Evolutionary conservation across 2,329 filamentous ascomycete genomes (phyloP).

Genomic region (Trichocomaceae sp.): DNA sequence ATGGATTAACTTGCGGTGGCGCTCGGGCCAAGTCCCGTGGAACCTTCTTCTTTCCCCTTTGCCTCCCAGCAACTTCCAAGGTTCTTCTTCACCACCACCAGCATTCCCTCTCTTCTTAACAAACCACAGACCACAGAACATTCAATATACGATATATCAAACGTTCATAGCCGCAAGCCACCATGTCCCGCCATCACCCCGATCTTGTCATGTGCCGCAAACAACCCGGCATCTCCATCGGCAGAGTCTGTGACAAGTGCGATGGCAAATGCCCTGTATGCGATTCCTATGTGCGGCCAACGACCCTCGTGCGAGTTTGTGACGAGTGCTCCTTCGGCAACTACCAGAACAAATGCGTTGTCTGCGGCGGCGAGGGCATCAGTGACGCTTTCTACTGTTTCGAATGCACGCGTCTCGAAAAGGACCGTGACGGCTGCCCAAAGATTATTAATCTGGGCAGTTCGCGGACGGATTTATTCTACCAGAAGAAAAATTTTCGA

Average conservation of each 20-base stretch:
- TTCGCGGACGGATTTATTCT: slow-evolving; percentile 84
- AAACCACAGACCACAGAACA: not conserved
- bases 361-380: slow-evolving; percentile 96
- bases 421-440: slow-evolving; percentile 93
- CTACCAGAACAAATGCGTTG: slow-evolving; percentile 99
- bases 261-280: slow-evolving; percentile 99
- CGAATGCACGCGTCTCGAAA: slow-evolving; percentile 93
- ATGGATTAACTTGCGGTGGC: slow-evolving; percentile 5
- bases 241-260: slow-evolving; percentile 98
- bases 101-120: too few species aligned
- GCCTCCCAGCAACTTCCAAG: not conserved
- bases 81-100: too few species aligned
- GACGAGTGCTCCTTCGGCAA: slow-evolving; percentile 99
- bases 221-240: slow-evolving; percentile 94
- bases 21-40: slow-evolving; percentile 10
- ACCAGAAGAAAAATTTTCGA: slow-evolving; percentile 60
- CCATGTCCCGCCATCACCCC: slow-evolving; percentile 90
- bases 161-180: slow-evolving; percentile 19
- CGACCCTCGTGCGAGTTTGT: slow-evolving; percentile 94
- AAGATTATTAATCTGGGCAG: slow-evolving; percentile 99
- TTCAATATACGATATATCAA: too few species aligned
- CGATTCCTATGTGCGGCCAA: slow-evolving; percentile 97
- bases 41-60: not conserved
- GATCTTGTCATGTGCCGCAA: slow-evolving; percentile 99
- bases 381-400: slow-evolving; percentile 99